These are phyloP conservation scores for Rhynchospora breviuscula DNA, from an alignment of 176 grass and related monocot species.

Conservation along the genomic window DNA sequence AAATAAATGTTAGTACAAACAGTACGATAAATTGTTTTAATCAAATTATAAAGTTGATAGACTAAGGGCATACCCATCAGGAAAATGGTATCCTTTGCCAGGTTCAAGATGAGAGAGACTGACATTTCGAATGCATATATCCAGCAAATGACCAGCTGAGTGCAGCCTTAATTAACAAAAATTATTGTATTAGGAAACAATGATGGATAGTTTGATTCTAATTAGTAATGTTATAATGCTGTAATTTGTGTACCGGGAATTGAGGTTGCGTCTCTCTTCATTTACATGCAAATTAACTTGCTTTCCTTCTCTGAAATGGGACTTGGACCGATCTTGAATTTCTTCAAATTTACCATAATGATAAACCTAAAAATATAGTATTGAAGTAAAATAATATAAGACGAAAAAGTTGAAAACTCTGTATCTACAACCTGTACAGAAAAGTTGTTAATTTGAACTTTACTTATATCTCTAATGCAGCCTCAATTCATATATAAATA, in stretches of 20 bases:
- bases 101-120: constrained; percentile 59
- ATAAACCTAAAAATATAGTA: constrained; percentile 43
- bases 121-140: constrained; percentile 53
- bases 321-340: constrained; percentile 17
- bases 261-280: constrained; percentile 41
- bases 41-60: constrained; percentile 10
- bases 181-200: neutral
- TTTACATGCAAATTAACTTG: constrained; percentile 50
- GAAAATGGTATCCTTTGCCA: constrained; percentile 75
- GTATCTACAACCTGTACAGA: neutral
- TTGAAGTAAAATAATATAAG: neutral
- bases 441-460: neutral
- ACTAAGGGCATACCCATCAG: constrained; percentile 52
- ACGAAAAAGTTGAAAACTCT: neutral
- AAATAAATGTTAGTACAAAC: constrained; percentile 14
- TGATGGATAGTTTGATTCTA: neutral
- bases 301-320: constrained; percentile 33
- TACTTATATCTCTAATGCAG: neutral
- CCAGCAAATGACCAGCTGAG: constrained; percentile 89
- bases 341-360: constrained; percentile 80
- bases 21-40: neutral
- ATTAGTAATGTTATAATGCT: neutral
- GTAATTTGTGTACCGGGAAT: constrained; percentile 54
- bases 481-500: neutral
- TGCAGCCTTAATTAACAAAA: constrained; percentile 56